A percentile compares a stretch with the other conserved stretches of the same genome.
Conservation (phyloP, 805 yeast species). For the Wickerhamomyces silvicola region DNA sequence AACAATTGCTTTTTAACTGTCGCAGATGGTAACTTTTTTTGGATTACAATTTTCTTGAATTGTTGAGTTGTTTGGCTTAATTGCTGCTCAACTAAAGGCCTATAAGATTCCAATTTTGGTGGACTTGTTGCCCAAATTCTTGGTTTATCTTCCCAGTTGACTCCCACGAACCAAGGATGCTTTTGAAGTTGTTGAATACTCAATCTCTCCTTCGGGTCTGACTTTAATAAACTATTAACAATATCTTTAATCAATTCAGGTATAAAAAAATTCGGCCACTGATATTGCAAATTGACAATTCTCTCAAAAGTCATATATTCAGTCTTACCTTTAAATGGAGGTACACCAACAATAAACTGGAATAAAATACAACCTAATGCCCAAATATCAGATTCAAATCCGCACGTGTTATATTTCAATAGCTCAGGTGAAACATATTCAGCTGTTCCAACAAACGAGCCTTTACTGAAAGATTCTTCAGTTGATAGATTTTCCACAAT, state of each 20-base stretch:
- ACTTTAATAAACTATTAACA: slow-evolving; percentile 55
- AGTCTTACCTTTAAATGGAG: slow-evolving; percentile 80
- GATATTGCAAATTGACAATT: slow-evolving; percentile 70
- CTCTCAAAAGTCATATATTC: slow-evolving; percentile 79
- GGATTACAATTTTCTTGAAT: slow-evolving; percentile 11
- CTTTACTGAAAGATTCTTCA: slow-evolving; percentile 15
- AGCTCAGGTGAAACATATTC: slow-evolving; percentile 95
- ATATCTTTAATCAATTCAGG: slow-evolving; percentile 61
- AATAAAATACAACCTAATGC: slow-evolving; percentile 93
- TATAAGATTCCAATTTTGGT: slow-evolving; percentile 67
- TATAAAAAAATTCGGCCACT: slow-evolving; percentile 59
- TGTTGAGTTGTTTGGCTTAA: slow-evolving; percentile 13
- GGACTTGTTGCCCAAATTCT: slow-evolving; percentile 62
- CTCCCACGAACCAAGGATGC: slow-evolving; percentile 64
- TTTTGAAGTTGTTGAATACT: slow-evolving; percentile 49
- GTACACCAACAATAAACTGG: slow-evolving; percentile 89
- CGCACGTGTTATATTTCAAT: slow-evolving; percentile 72
- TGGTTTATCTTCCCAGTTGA: slow-evolving; percentile 62
- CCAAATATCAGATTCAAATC: slow-evolving; percentile 93
- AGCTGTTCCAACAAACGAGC: slow-evolving; percentile 95
- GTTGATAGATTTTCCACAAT: slow-evolving; percentile 29
- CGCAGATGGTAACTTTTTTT: slow-evolving; percentile 16
- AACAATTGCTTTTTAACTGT: slow-evolving; percentile 19
- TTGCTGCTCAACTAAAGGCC: slow-evolving; percentile 29
- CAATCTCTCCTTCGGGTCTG: slow-evolving; percentile 66